Evolutionary conservation across 1,284 basidiomycete species (phyloP).

Genomic region (Tilletiopsis washingtonensis): DNA sequence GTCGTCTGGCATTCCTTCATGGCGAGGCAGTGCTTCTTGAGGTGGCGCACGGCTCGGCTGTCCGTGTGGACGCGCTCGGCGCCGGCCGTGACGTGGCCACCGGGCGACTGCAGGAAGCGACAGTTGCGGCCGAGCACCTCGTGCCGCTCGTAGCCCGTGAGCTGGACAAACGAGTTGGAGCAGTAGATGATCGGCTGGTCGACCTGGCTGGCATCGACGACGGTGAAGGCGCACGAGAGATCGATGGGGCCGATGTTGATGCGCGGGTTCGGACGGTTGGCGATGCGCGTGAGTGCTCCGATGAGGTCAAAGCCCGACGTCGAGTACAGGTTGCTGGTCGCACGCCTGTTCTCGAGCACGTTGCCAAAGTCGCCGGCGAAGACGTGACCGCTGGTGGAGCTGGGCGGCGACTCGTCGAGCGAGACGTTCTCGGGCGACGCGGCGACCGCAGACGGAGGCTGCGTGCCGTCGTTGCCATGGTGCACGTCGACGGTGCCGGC

Average conservation of each 20-base stretch:
- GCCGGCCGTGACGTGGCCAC: conserved; percentile 60
- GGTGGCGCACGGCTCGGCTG: conserved; percentile 59
- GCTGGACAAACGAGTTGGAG: conserved; percentile 65
- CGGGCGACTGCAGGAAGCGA: conserved; percentile 62
- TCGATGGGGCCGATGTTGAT: conserved; percentile 83
- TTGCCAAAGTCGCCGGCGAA: neutral
- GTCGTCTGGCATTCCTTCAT: conserved; percentile 61
- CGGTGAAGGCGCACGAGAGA: conserved; percentile 77
- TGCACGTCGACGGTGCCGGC: too few relatives aligned
- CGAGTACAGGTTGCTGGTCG: conserved; percentile 58
- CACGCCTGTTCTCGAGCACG: neutral
- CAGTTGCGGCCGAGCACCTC: conserved; percentile 47
- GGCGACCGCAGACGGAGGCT: neutral
- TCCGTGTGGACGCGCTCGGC: conserved; percentile 62
- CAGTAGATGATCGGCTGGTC: conserved; percentile 84
- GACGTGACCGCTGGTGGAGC: neutral
- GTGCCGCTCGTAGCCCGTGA: conserved; percentile 71
- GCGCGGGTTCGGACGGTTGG: conserved; percentile 64
- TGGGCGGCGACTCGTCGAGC: neutral
- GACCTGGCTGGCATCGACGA: conserved; percentile 70
- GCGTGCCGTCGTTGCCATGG: too few relatives aligned
- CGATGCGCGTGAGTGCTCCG: conserved; percentile 69
- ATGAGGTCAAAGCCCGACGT: conserved; percentile 83
- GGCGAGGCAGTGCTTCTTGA: conserved; percentile 21
- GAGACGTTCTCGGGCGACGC: neutral